Conservation (phyloP, 73 alveolate species). For the Symbiodinium pilosum region DNA sequence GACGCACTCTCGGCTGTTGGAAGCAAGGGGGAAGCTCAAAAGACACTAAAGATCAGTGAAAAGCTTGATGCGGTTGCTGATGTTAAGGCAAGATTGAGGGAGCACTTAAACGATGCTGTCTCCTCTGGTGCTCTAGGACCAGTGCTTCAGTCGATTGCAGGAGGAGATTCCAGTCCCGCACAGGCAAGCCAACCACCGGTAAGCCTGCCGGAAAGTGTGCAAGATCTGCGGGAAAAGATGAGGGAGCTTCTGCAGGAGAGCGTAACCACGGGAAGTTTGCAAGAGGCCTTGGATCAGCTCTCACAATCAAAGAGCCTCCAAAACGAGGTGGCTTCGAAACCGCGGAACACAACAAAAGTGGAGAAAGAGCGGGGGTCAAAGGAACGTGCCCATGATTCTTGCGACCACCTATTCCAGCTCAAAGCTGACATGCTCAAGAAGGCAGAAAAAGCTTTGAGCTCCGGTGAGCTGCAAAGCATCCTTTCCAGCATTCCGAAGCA, state of each 20-base stretch:
- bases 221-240: slow-evolving; percentile 43
- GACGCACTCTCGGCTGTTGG: no score
- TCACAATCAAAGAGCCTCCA: background rate
- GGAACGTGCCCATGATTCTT: background rate
- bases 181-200: background rate
- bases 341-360: no score
- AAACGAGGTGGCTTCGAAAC: background rate
- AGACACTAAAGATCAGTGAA: background rate
- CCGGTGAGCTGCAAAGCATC: background rate
- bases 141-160: background rate
- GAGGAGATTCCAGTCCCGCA: background rate
- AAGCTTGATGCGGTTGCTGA: background rate
- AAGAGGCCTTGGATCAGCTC: slow-evolving; percentile 30
- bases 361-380: background rate
- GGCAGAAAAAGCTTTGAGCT: background rate
- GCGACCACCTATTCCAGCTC: background rate
- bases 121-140: background rate
- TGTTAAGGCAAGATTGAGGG: background rate
- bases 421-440: background rate
- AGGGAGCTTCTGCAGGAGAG: slow-evolving; percentile 31
- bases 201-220: background rate
- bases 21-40: background rate
- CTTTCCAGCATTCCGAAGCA: background rate
- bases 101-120: background rate
- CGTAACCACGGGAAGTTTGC: slow-evolving; percentile 61